Evolutionary conservation across 352 stramenopile genomes (phyloP), one percentile per base, ranked within the genome.

Genomic region (Ophiocytium majus): DNA sequence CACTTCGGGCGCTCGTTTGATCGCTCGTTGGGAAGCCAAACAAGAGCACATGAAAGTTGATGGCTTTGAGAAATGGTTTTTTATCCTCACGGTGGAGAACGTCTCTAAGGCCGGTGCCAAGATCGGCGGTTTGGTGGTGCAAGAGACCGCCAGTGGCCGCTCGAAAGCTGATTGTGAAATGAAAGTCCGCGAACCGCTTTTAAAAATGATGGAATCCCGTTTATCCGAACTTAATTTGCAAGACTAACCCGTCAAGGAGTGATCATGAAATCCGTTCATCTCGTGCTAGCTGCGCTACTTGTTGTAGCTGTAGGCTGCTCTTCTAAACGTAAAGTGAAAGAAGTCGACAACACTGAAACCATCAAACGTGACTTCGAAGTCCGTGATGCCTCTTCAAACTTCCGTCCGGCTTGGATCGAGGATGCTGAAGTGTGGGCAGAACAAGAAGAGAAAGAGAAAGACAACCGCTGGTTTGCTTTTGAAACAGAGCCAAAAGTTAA

Each of bases 401-500:
- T 28, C 28, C 57, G 57, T 28, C 57, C 57, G 57, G 57, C 19
- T 28, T 71, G 57, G 57, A 28, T 71, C 28, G 57, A 71, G 28
- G 57, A 71, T 71, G 57, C 57, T 23, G 57, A 71, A 71, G 57
- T 71, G 23, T 71, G 28, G 23, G 57, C 57, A 23, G 57, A 71
- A 71, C 57, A 71, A 28, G 57, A 71, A 71, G 28, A 28, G 19
- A 71, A 23, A 28, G 57, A 71, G 23, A 71, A 71, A 28, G 28
- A 71, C 19, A 23, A 71, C 57, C 57, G 57, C 28, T 71, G 28
- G 19, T 71, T 71, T 28, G 23, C 57, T 23, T 71, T 71, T 71
- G 57, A 71, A 28, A 71, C 57, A 23, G 57, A 71, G 57, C 57
- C 57, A 71, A 71, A 71, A 71, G 57, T 71, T 71, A 71, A 71